phyloP scores from a whole-genome alignment of 1,284 basidiomycete genomes.

The Exobasidium rhododendri region DNA sequence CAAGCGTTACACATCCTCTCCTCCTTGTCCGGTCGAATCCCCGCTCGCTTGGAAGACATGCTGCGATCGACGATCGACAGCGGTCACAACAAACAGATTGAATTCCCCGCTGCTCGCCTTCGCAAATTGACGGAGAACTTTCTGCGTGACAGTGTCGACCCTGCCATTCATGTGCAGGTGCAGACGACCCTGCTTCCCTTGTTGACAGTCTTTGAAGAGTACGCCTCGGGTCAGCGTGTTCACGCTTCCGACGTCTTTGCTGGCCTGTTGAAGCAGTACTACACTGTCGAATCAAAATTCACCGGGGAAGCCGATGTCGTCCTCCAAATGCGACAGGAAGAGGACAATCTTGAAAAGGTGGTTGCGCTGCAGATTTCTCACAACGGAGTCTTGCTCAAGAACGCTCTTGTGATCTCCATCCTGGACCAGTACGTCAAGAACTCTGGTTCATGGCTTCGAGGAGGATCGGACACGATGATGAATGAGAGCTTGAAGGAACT shows the following conservation, averaged over 20 bases:
- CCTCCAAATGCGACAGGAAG: conserved; percentile 80
- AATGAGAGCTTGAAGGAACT: conserved; percentile 56
- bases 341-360: conserved; percentile 90
- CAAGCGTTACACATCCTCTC: conserved; percentile 81
- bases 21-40: conserved; percentile 87
- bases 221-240: conserved; percentile 69
- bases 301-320: conserved; percentile 87
- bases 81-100: conserved; percentile 67
- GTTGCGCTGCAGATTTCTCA: conserved; percentile 86
- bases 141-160: conserved; percentile 70
- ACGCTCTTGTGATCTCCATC: conserved; percentile 77
- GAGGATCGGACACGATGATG: conserved; percentile 22
- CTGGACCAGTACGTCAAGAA: conserved; percentile 65
- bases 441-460: conserved; percentile 25
- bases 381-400: conserved; percentile 90
- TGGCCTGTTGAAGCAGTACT: conserved; percentile 70
- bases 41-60: conserved; percentile 69
- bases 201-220: conserved; percentile 75
- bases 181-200: conserved; percentile 68
- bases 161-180: conserved; percentile 41
- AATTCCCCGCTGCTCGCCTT: conserved; percentile 80
- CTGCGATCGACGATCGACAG: conserved; percentile 76
- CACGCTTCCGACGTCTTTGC: conserved; percentile 79
- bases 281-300: conserved; percentile 84
- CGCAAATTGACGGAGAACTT: conserved; percentile 82